Conservation (phyloP, 2,329 filamentous ascomycete genomes). For the Xylariaceae sp. region DNA sequence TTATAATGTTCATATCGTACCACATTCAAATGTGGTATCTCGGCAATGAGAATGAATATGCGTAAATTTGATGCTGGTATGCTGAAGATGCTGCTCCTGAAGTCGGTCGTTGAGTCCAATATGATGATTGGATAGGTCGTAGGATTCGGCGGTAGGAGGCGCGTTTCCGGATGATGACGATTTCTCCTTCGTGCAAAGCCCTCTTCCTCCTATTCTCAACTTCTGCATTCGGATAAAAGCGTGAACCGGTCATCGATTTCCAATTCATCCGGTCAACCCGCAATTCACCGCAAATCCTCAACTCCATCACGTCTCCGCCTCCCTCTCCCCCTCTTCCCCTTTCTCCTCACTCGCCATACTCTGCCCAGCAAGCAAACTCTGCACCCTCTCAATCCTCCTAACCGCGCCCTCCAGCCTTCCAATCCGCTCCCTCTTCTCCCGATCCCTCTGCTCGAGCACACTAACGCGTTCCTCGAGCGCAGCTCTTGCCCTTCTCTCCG, state of each 20-base stretch:
- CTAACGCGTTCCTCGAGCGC: slow-evolving; percentile 65
- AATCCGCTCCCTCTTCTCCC: slow-evolving; percentile 62
- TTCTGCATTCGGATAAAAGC: no score
- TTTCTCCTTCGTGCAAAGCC: no score
- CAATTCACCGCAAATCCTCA: neutral
- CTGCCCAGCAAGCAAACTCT: slow-evolving; percentile 48
- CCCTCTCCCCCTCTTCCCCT: neutral
- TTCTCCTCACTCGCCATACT: neutral
- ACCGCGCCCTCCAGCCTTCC: slow-evolving; percentile 68
- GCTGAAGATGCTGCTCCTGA: no score
- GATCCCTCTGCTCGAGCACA: slow-evolving; percentile 63
- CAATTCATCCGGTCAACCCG: neutral
- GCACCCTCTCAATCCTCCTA: slow-evolving; percentile 64
- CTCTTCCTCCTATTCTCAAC: neutral
- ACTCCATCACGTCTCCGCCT: neutral
- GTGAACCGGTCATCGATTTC: neutral
- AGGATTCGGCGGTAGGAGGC: no score
- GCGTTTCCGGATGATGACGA: no score
- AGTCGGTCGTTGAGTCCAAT: no score
- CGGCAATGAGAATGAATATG: no score
- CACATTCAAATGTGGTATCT: no score
- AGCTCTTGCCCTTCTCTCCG: slow-evolving; percentile 65
- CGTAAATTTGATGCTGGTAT: no score
- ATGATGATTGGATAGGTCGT: no score
- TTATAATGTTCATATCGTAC: no score